phyloP scores from a whole-genome alignment of 306 rosid species.

The Canavalia gladiata region DNA sequence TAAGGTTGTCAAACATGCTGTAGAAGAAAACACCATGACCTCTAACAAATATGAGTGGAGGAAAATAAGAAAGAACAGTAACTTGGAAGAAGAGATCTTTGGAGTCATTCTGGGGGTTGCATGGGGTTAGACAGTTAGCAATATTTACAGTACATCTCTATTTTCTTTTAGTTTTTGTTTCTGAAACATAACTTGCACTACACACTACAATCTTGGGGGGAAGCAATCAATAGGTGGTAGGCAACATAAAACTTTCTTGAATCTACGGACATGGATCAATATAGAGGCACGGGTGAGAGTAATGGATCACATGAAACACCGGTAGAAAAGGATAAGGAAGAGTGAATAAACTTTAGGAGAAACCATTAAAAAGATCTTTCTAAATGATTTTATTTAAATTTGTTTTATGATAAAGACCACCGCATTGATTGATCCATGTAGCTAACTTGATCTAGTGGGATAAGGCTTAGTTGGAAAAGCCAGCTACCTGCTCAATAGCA shows the following conservation, averaged over 20 bases:
- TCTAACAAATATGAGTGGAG: not conserved
- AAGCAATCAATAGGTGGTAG: not conserved
- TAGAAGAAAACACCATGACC: not conserved
- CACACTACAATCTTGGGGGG: not conserved
- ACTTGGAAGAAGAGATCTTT: conserved; percentile 1
- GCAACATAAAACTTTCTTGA: not conserved
- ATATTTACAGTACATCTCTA: no score
- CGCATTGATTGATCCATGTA: not conserved
- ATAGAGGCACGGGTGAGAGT: not conserved
- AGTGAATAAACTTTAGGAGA: not conserved
- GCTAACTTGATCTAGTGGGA: not conserved
- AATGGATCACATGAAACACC: not conserved
- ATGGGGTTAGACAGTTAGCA: not conserved
- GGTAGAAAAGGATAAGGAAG: not conserved
- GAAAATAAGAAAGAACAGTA: not conserved
- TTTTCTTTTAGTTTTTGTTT: not conserved
- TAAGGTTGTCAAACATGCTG: not conserved
- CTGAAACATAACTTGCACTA: conserved; percentile 1
- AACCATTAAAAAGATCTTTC: not conserved
- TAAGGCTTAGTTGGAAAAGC: not conserved
- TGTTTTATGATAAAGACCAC: not conserved
- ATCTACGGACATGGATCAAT: not conserved
- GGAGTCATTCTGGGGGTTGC: not conserved
- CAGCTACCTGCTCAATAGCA: conserved; percentile 11
- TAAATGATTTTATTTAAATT: conserved; percentile 21